These are phyloP conservation scores for Apiotrichum veenhuisii DNA, from an alignment of 1,284 basidiomycete genomes.

Conservation along the genomic window DNA sequence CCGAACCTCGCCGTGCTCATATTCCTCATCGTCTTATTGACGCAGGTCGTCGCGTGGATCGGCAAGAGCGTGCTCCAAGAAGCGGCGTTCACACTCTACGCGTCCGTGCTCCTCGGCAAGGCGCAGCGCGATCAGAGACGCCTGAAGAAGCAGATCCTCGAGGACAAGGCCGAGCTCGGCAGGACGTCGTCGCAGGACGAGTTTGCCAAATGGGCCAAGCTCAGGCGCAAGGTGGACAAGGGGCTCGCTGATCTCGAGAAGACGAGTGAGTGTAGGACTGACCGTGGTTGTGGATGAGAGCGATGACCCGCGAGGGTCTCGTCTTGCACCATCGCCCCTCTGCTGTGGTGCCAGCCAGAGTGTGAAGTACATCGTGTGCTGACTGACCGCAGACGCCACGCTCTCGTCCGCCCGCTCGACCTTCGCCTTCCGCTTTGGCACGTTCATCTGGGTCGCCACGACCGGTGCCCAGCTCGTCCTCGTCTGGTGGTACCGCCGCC, in stretches of 20 bases:
- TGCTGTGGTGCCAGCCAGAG: too few relatives aligned
- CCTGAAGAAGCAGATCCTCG: slow-evolving; percentile 72
- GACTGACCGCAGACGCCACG: slow-evolving; percentile 61
- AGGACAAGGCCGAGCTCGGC: slow-evolving; percentile 76
- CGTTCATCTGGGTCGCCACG: slow-evolving; percentile 71
- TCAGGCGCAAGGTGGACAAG: slow-evolving; percentile 87
- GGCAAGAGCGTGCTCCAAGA: slow-evolving; percentile 76
- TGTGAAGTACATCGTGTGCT: too few relatives aligned
- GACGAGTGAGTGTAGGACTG: slow-evolving; percentile 62
- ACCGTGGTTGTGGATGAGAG: background rate
- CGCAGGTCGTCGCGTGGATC: slow-evolving; percentile 79
- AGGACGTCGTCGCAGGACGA: slow-evolving; percentile 94
- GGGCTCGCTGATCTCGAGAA: slow-evolving; percentile 89
- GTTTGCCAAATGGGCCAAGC: slow-evolving; percentile 97
- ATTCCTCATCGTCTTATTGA: slow-evolving; percentile 72
- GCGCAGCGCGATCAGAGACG: slow-evolving; percentile 59
- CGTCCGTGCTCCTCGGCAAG: slow-evolving; percentile 61
- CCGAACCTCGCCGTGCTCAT: slow-evolving; percentile 66
- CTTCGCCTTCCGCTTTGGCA: slow-evolving; percentile 71
- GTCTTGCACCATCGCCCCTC: too few relatives aligned
- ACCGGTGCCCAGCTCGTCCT: slow-evolving; percentile 76
- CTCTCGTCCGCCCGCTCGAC: slow-evolving; percentile 61
- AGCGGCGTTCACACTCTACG: slow-evolving; percentile 66
- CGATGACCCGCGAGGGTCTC: too few relatives aligned
- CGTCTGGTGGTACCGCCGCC: slow-evolving; percentile 81